Conservation (phyloP, 306 rosid genomes). For the Cyamopsis tetragonoloba region DNA sequence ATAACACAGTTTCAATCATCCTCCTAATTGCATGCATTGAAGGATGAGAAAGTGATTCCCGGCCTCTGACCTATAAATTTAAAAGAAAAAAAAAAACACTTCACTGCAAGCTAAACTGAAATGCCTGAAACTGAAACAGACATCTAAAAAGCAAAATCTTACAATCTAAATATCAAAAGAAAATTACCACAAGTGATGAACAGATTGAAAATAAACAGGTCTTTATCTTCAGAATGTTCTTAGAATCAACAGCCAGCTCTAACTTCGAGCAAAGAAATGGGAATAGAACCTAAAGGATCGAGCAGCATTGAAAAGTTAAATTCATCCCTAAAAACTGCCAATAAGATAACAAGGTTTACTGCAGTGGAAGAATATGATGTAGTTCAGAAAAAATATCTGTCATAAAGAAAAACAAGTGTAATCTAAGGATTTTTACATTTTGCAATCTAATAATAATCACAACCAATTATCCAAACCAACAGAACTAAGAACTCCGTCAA, state of each 20-base stretch:
- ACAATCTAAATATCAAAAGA: constrained; percentile 8
- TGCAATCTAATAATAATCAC: not conserved
- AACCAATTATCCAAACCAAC: constrained; percentile 12
- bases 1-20: constrained; percentile 56
- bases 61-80: constrained; percentile 64
- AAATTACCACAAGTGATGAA: constrained; percentile 77
- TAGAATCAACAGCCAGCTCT: constrained; percentile 47
- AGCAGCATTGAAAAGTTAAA: constrained; percentile 19
- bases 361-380: constrained; percentile 16
- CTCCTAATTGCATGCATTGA: constrained; percentile 44
- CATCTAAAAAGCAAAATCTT: constrained; percentile 5
- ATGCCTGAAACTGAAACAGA: constrained; percentile 23
- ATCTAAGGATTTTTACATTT: constrained; percentile 1
- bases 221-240: constrained; percentile 51
- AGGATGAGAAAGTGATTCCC: constrained; percentile 59
- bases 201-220: constrained; percentile 76
- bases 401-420: not conserved
- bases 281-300: constrained; percentile 56
- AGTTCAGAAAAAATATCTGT: not conserved
- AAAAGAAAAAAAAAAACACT: constrained; percentile 21
- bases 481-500: not conserved
- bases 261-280: constrained; percentile 54
- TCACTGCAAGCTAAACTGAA: constrained; percentile 15
- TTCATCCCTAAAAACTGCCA: constrained; percentile 15
- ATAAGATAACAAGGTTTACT: not conserved